Conservation (phyloP, 176 grass and related monocot genomes). For the Typha latifolia region DNA sequence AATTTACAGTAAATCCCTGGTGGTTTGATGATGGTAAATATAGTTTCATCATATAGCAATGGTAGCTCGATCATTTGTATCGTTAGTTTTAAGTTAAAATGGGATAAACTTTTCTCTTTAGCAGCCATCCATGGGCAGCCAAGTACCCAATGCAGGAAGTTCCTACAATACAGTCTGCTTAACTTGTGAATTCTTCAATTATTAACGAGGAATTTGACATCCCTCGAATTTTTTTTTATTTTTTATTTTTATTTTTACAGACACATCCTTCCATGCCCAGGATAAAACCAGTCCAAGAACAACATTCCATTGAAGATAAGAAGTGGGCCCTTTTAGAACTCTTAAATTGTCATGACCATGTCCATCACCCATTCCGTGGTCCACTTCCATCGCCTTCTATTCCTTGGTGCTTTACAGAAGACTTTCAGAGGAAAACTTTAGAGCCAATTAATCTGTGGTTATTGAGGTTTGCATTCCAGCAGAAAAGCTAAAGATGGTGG, state of each 20-base stretch:
- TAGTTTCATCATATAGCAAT: no score
- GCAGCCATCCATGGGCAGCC: no score
- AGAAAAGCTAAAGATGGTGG: not conserved
- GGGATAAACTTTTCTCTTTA: no score
- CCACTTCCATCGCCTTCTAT: not conserved
- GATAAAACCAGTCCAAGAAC: not conserved
- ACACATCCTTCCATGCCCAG: not conserved
- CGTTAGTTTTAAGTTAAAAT: no score
- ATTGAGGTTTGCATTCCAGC: not conserved
- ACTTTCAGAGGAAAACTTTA: not conserved
- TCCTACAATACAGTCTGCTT: no score
- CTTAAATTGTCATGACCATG: not conserved
- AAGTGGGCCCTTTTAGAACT: not conserved
- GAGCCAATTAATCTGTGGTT: not conserved
- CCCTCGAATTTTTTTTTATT: no score
- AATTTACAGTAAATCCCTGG: no score
- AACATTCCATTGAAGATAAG: not conserved
- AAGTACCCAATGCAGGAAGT: no score
- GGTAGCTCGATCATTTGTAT: no score
- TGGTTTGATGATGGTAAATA: no score
- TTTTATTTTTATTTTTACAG: not conserved
- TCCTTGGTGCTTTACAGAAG: not conserved
- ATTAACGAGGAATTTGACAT: not conserved
- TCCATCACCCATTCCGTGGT: not conserved
- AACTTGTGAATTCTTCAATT: not conserved